Base-by-base conservation (phyloP, 2,329 filamentous ascomycete species). In the Aspergillus neotritici region DNA sequence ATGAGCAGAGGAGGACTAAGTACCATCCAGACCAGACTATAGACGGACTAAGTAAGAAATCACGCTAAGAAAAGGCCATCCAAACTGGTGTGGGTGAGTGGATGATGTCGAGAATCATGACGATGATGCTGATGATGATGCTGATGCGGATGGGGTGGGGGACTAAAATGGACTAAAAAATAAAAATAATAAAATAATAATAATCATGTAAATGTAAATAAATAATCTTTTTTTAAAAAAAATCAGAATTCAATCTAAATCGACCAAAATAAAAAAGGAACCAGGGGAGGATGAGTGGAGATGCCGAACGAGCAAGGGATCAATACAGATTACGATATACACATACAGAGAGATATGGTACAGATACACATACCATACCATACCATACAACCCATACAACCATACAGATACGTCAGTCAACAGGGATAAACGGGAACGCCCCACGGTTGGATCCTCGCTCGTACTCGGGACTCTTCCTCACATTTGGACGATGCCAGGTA, bases 11-110 rank as follows among this genome's bases (percentile, higher is more conserved):
- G 37, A 25, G 21, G 7, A 25, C 21, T 25, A 25, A 25, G 44
- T 51, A 44, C 42, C 44, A 46, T 52, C 49, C 49, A 46, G 41
- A 46, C 43, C 47, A 31, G 45, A 50, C 52, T 48, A 52, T 52
- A 46, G 45, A 51, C 40, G 40, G 30, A 46, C 41, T 37, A 47
- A 49, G 43, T 49, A 49, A 51, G 32, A 37, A 44, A 45, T 30
- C 25, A 47, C 46, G 41, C 50, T 51, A 47, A 49, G 21, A 37
- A 43, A 46, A 31, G 49, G 40, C 43, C 47, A 51, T 52, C 47
- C 46, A 47, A 38, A 54, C 43, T 49, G 32, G 37, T 46, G 42
- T 46, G 47, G 37, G 40, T 43, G 32, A 35, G 39, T 44, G 43
- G 45, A 49, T 44, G 46, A 49, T 49, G 49, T 35, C 43, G 45